These are phyloP conservation scores for Hirsutella minnesotensis DNA, from an alignment of 2,329 filamentous ascomycete species.

Conservation along the genomic window DNA sequence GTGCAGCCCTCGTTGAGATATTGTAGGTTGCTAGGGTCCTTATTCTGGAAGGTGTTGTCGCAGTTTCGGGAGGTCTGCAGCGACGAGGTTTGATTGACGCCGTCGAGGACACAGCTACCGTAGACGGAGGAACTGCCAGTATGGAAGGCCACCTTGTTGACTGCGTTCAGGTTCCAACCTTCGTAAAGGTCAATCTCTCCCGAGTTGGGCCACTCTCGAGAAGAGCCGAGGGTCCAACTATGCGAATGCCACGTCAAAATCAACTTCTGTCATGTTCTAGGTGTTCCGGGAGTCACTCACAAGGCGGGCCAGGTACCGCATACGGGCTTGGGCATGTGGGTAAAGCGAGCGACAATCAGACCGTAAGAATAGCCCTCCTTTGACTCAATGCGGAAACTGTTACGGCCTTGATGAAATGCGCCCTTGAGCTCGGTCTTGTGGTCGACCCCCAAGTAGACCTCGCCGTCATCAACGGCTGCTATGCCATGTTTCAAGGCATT, in stretches of 20 bases:
- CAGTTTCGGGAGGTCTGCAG: no score
- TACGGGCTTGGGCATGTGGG: slow-evolving; percentile 44
- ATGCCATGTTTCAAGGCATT: slow-evolving; percentile 14
- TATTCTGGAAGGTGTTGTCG: no score
- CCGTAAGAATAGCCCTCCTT: slow-evolving; percentile 48
- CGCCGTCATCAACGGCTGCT: slow-evolving; percentile 13
- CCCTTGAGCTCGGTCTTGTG: slow-evolving; percentile 5
- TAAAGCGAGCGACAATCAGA: slow-evolving; percentile 43
- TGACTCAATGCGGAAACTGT: slow-evolving; percentile 54
- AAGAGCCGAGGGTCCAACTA: slow-evolving; percentile 31
- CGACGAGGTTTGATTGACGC: no score
- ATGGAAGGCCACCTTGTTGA: no score
- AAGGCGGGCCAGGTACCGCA: slow-evolving; percentile 63
- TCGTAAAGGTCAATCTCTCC: slow-evolving; percentile 59
- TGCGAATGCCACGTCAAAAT: neutral
- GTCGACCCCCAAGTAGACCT: slow-evolving; percentile 25
- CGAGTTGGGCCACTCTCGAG: slow-evolving; percentile 42
- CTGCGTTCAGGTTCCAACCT: slow-evolving; percentile 41
- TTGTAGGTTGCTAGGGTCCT: no score
- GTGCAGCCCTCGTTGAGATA: no score
- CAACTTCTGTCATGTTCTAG: neutral
- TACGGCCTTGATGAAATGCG: slow-evolving; percentile 20
- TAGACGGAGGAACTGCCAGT: no score
- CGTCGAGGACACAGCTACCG: no score
- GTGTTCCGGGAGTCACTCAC: slow-evolving; percentile 18